Evolutionary conservation across 2,329 filamentous ascomycete species (phyloP), one percentile per base, ranked within the genome.

Genomic region (Trichoderma cornu-damae): DNA sequence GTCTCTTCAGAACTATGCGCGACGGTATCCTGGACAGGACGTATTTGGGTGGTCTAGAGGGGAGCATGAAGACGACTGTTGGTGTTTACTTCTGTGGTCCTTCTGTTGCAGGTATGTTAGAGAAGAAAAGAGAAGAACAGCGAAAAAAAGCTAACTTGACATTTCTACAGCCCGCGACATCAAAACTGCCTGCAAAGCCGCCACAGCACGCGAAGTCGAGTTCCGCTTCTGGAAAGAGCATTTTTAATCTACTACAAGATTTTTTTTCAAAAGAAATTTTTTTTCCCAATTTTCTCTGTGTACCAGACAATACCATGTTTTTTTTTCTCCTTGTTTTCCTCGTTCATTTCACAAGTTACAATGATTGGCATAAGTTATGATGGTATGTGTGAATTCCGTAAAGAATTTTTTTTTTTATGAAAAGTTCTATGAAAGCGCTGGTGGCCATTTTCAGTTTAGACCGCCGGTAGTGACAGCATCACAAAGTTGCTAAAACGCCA

Each of bases 181-280:
- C 70, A 87, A 89, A 73, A 83, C 84, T 69, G 92, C 93, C 14
- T 88, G 89, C 64, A 88, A 87, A 68, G 72, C 78, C 53, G 87
- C 87, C 14, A 89, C 85, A 11, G 85, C 82, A 35, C 83, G 83
- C 61, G 89, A 96, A 64, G 90, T 99, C 58, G 84, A 86, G 67
- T 99, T 97, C 77, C 89, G 90, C 66, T 99, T 99, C 79, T 99
- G 94, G 94, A 99, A 99, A 78, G 94, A 99, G 75, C 93, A 99
- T 70, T 87, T 87, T 69, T 87, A 79, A 68, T 57, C n/a, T 43
- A 35, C n/a, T 43, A 35, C 22, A 38, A 55, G 30, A 26, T 22
- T 26, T 8, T n/a, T n/a, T n/a, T n/a, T n/a, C n/a, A 26, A 43
- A 35, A 38, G n/a, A n/a, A n/a, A n/a, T n/a, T n/a, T n/a, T n/a